Conservation (phyloP, 1,284 basidiomycete species). For the Tylopilus sp. region DNA sequence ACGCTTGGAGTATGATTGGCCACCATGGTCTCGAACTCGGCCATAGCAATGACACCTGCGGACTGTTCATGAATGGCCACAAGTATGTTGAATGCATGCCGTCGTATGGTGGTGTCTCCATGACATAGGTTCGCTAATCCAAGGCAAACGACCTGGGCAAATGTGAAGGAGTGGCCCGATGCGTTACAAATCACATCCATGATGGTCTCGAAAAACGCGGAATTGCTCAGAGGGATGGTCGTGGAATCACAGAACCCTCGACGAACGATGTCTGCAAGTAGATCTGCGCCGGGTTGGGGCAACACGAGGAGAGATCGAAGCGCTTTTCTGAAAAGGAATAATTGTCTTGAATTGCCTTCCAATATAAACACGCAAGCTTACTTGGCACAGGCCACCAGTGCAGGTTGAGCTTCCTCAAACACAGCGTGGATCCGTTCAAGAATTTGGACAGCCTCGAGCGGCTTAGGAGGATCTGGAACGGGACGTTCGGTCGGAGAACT, state of each 20-base stretch:
- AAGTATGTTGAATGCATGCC: constrained; percentile 79
- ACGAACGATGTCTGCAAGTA: constrained; percentile 71
- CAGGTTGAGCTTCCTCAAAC: constrained; percentile 55
- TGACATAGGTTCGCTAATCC: constrained; percentile 87
- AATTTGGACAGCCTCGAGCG: constrained; percentile 51
- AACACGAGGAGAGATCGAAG: constrained; percentile 69
- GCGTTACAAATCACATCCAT: constrained; percentile 68
- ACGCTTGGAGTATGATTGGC: constrained; percentile 74
- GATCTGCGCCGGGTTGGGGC: constrained; percentile 56
- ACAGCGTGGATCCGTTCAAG: constrained; percentile 69
- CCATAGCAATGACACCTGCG: constrained; percentile 60
- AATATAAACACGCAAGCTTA: constrained; percentile 37
- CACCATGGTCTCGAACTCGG: constrained; percentile 75
- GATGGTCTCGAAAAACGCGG: constrained; percentile 73
- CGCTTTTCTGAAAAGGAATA: constrained; percentile 59
- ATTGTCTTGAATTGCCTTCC: constrained; percentile 13
- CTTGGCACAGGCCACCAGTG: constrained; percentile 60
- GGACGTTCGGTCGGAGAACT: constrained; percentile 61
- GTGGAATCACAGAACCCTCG: constrained; percentile 68
- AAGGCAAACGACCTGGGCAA: constrained; percentile 78
- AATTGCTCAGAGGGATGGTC: constrained; percentile 42
- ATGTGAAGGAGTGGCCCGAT: constrained; percentile 62
- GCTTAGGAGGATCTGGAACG: constrained; percentile 49
- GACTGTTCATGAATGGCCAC: constrained; percentile 69
- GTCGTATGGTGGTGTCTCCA: constrained; percentile 63